Percentiles rank a stretch among this genome's conserved stretches.
These are phyloP conservation scores for Corymbia maculata DNA, from an alignment of 345 rosid genomes.

Conservation along the genomic window DNA sequence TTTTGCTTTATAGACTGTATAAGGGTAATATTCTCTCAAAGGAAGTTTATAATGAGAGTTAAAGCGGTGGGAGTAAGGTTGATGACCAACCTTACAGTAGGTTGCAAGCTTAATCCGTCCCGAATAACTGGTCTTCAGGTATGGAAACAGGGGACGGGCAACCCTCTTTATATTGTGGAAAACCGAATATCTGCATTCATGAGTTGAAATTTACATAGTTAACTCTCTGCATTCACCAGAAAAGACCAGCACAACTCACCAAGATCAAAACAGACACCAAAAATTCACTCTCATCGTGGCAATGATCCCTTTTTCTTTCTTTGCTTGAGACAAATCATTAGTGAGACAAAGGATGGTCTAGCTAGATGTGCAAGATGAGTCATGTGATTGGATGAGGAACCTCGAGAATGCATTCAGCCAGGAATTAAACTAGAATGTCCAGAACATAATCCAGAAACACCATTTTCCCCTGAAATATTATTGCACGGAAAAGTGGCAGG, in stretches of 20 bases:
- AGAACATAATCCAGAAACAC: neutral
- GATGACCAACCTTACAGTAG: neutral
- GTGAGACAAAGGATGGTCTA: neutral
- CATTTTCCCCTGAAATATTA: neutral
- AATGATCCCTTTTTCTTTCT: neutral
- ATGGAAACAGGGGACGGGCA: neutral
- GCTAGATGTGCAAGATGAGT: neutral
- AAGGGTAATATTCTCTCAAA: neutral
- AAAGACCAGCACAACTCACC: neutral
- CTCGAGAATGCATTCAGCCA: neutral
- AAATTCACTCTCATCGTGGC: neutral
- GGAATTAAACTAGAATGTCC: neutral
- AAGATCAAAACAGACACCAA: neutral
- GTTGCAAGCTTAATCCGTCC: neutral
- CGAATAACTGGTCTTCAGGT: neutral
- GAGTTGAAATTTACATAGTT: neutral
- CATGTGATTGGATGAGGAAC: neutral
- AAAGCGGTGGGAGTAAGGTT: neutral
- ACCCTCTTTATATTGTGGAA: neutral
- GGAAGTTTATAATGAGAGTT: neutral
- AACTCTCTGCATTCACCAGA: neutral
- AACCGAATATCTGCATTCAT: constrained; percentile 4
- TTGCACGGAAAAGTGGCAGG: neutral
- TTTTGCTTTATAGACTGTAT: neutral
- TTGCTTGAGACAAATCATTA: neutral